Percentiles rank a stretch among this genome's conserved stretches.
Evolutionary conservation across 768 basidiomycete genomes (phyloP).

Genomic region (Hygrocybe coccinea): DNA sequence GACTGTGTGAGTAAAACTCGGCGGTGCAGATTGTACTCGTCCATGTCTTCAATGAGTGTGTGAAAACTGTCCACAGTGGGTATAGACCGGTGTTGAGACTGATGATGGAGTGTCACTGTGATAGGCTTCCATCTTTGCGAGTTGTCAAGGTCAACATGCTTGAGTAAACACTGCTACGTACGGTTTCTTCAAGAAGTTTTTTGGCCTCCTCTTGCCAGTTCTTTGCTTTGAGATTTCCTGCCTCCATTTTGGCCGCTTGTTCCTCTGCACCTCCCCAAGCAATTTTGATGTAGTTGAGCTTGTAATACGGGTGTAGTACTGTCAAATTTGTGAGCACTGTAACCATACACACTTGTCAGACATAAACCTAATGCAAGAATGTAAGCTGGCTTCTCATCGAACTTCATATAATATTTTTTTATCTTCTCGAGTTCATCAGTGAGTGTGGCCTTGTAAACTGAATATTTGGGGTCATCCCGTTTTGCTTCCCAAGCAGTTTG

Average conservation of each 20-base stretch:
- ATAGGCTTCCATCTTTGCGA: constrained; percentile 11
- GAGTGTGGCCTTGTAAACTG: constrained; percentile 5
- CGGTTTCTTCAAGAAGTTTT: constrained; percentile 9
- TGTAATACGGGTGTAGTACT: constrained; percentile 31
- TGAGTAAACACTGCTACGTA: constrained; percentile 5
- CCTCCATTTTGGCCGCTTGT: constrained; percentile 12
- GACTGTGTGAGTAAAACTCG: background rate
- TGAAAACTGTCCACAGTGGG: background rate
- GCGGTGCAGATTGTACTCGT: constrained; percentile 5
- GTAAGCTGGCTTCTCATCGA: constrained; percentile 12
- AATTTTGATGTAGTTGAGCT: constrained; percentile 22
- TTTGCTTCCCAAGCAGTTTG: constrained; percentile 15
- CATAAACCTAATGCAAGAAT: constrained; percentile 11
- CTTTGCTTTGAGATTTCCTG: constrained; percentile 14
- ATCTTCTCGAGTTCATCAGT: constrained; percentile 13
- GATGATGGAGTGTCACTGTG: background rate
- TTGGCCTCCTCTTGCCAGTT: constrained; percentile 19
- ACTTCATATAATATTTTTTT: constrained; percentile 11
- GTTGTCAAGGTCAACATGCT: background rate
- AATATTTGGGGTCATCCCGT: background rate
- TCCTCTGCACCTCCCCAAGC: constrained; percentile 27
- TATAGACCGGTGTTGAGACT: too few relatives aligned
- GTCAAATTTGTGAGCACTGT: background rate
- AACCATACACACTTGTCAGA: background rate
- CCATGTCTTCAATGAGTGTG: background rate